Evolutionary conservation across 441 rosid species (phyloP), one percentile per base, ranked within the genome.

Genomic region (Arabidopsis hybrid): DNA sequence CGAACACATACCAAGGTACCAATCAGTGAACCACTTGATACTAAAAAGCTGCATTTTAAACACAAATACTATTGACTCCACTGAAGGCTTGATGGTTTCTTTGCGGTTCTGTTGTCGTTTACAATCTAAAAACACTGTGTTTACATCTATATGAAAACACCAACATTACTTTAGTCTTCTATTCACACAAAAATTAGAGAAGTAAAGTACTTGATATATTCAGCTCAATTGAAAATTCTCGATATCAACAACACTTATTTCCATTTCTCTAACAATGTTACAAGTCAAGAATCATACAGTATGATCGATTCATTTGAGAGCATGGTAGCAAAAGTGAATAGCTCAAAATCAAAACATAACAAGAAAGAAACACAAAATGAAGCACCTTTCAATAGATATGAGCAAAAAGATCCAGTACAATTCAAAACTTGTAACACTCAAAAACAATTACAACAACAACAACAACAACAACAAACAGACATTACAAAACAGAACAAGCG

Each of bases 361-460:
- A 51, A 4, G 1, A 17, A 16, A 16, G 5, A 45, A 60, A 53
- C 29, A 49, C 35, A 8, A 45, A 56, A 43, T 21, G 21, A 57
- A 65, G 32, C 53, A 49, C n/a, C 12, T 35, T 71, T 4, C 14
- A 50, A 40, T 60, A 35, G 46, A 71, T 59, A 72, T 14, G 4
- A 8, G 3, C 2, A 45, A 60, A 55, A 78, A 78, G 69, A 76
- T 76, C 45, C 64, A 71, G 12, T 39, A 39, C 52, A 58, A 65
- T 43, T 31, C 71, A 65, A 56, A 21, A 56, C 57, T 63, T 43
- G 39, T 31, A 31, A 67, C 7, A 50, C 51, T 67, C 63, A 53
- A 40, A 16, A 18, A 21, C 50, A 60, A 71, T 38, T 65, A 59
- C 63, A 65, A 66, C 60, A 59, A 47, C 53, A 59, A 47, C 53